Percentiles rank a stretch among this genome's conserved stretches.
phyloP scores from a whole-genome alignment of 305 asterid species.

The Fraxinus greggii region DNA sequence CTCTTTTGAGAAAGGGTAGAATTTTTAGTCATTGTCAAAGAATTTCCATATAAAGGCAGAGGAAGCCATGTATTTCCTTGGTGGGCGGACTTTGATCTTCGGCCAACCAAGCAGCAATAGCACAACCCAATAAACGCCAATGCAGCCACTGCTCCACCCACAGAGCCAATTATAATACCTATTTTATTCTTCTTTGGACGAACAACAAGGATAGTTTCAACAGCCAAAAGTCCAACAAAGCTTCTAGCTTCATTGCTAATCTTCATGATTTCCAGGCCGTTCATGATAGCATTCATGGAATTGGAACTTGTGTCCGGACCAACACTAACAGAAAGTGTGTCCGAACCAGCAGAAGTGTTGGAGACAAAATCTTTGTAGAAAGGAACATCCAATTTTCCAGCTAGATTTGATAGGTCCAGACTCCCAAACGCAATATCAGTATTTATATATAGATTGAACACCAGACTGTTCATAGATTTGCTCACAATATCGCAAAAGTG shows the following conservation, averaged over 20 bases:
- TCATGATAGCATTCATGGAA: constrained; percentile 64
- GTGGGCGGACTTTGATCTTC: constrained; percentile 56
- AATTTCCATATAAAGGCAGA: constrained; percentile 81
- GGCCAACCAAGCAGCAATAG: constrained; percentile 55
- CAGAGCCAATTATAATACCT: constrained; percentile 51
- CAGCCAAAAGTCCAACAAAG: constrained; percentile 68
- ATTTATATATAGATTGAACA: constrained; percentile 73
- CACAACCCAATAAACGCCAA: constrained; percentile 58
- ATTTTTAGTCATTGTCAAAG: constrained; percentile 72
- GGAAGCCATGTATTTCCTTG: constrained; percentile 82
- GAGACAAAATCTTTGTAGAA: constrained; percentile 66
- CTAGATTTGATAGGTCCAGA: constrained; percentile 63
- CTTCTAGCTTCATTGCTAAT: constrained; percentile 84
- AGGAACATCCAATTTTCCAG: constrained; percentile 72
- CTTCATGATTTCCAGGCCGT: constrained; percentile 94
- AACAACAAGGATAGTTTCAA: constrained; percentile 47
- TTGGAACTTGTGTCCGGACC: constrained; percentile 73
- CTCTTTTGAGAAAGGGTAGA: constrained; percentile 83
- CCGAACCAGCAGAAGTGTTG: constrained; percentile 44
- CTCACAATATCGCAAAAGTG: constrained; percentile 98
- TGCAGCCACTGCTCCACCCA: constrained; percentile 48
- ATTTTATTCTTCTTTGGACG: constrained; percentile 45
- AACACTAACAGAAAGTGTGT: constrained; percentile 67
- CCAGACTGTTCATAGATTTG: constrained; percentile 56
- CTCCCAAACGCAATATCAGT: constrained; percentile 57